Evolutionary conservation across 768 basidiomycete species (phyloP).

Genomic region (Lactarius psammicola): DNA sequence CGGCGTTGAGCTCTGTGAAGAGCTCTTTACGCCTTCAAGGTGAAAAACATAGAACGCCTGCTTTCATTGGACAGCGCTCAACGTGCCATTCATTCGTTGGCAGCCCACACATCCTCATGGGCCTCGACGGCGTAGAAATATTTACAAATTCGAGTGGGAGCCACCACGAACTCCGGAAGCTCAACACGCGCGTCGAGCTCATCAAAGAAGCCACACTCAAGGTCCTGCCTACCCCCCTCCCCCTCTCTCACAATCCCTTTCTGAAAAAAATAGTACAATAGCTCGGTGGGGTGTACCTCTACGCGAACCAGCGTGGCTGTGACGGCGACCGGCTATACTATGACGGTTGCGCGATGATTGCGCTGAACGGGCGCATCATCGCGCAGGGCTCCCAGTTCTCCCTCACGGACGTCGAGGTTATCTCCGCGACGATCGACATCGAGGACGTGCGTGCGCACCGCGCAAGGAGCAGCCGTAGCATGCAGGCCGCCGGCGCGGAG

Average conservation of each 20-base stretch:
- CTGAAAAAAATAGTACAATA: constrained; percentile 37
- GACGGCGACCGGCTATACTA: constrained; percentile 98
- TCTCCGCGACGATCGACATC: constrained; percentile 95
- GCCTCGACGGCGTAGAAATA: constrained; percentile 97
- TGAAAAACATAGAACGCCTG: constrained; percentile 33
- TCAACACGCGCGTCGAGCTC: constrained; percentile 85
- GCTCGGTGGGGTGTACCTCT: constrained; percentile 96
- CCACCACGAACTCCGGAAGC: constrained; percentile 97
- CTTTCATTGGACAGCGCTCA: background rate
- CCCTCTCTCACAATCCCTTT: background rate
- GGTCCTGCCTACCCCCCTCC: constrained; percentile 42
- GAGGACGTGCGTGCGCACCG: constrained; percentile 93
- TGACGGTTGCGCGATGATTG: constrained; percentile 96
- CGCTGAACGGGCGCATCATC: constrained; percentile 86
- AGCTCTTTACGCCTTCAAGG: constrained; percentile 96
- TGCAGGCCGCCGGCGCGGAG: constrained; percentile 80
- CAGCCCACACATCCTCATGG: constrained; percentile 97
- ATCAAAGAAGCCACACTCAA: constrained; percentile 97
- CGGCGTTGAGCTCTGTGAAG: constrained; percentile 96
- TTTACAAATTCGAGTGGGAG: constrained; percentile 99
- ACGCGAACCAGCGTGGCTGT: constrained; percentile 98
- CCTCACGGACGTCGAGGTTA: constrained; percentile 91
- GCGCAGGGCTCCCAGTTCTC: constrained; percentile 98
- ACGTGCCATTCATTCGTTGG: background rate
- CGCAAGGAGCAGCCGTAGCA: constrained; percentile 76